These are phyloP conservation scores for Phlyctochytrium bullatum DNA, from an alignment of 192 early-diverging fungal species.

Conservation along the genomic window DNA sequence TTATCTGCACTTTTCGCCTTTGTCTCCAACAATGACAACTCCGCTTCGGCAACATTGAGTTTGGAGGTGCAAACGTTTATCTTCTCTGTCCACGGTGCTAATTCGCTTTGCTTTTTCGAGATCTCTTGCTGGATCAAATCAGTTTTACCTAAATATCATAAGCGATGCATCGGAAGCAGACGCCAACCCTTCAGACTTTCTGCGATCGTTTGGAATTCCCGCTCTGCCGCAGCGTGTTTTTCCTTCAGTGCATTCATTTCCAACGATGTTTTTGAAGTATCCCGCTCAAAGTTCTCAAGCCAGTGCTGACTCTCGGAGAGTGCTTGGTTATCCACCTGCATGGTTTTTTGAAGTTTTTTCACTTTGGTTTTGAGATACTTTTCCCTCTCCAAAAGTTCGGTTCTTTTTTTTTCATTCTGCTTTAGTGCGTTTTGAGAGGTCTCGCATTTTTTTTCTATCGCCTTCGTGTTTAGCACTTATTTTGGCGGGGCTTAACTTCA, in stretches of 20 bases:
- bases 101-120: conserved; percentile 77
- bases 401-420: conserved; percentile 67
- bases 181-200: conserved; percentile 66
- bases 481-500: background rate
- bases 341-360: conserved; percentile 66
- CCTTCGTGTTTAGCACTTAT: no score
- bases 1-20: conserved; percentile 59
- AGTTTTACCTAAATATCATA: conserved; percentile 65
- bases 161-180: background rate
- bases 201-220: conserved; percentile 71
- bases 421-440: conserved; percentile 54
- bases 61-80: conserved; percentile 69
- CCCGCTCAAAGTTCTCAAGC: conserved; percentile 68
- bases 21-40: conserved; percentile 56
- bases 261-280: conserved; percentile 49
- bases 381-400: conserved; percentile 82
- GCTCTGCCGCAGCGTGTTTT: conserved; percentile 64
- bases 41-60: conserved; percentile 78
- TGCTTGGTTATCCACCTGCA: conserved; percentile 44
- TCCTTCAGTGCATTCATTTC: conserved; percentile 66
- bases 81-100: conserved; percentile 85
- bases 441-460: conserved; percentile 60
- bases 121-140: conserved; percentile 76
- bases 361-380: conserved; percentile 76
- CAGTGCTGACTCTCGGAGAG: conserved; percentile 61